phyloP scores from a whole-genome alignment of 1,139 yeast species.

The Sugiyamaella castrensis region DNA sequence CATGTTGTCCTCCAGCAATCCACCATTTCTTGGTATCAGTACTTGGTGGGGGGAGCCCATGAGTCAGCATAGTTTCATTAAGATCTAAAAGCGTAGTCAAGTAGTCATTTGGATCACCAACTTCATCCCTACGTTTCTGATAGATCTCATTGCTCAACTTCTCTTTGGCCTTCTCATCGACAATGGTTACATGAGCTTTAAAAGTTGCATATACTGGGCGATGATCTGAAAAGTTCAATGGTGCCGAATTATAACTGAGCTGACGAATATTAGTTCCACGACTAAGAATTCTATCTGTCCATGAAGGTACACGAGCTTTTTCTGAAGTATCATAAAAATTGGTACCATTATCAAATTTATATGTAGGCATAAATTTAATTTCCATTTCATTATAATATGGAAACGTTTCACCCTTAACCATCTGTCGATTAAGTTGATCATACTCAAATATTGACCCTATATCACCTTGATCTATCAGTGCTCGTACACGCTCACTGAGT shows the following conservation, averaged over 20 bases:
- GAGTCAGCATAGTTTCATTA: slow-evolving; percentile 38
- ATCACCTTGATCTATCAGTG: slow-evolving; percentile 49
- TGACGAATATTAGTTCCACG: slow-evolving; percentile 60
- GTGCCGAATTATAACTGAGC: slow-evolving; percentile 59
- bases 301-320: slow-evolving; percentile 88
- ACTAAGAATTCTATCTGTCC: slow-evolving; percentile 84
- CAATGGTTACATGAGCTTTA: slow-evolving; percentile 60
- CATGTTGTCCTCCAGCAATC: slow-evolving; percentile 75
- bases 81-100: slow-evolving; percentile 35
- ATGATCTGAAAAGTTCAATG: slow-evolving; percentile 81
- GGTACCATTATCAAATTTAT: slow-evolving; percentile 90
- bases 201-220: slow-evolving; percentile 86
- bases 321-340: slow-evolving; percentile 83
- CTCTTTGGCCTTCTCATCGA: slow-evolving; percentile 63
- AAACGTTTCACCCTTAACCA: slow-evolving; percentile 82
- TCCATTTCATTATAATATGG: slow-evolving; percentile 80
- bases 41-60: slow-evolving; percentile 79
- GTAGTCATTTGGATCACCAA: slow-evolving; percentile 37
- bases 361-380: slow-evolving; percentile 81
- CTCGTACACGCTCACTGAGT: slow-evolving; percentile 72
- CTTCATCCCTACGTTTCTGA: slow-evolving; percentile 39
- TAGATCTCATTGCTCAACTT: slow-evolving; percentile 61
- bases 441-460: slow-evolving; percentile 53
- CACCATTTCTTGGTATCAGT: slow-evolving; percentile 86
- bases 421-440: slow-evolving; percentile 83